A percentile compares a stretch with the other conserved stretches of the same genome.
These are phyloP conservation scores for Debaryomyces robertsiae DNA, from an alignment of 1,139 yeast genomes.

Conservation along the genomic window DNA sequence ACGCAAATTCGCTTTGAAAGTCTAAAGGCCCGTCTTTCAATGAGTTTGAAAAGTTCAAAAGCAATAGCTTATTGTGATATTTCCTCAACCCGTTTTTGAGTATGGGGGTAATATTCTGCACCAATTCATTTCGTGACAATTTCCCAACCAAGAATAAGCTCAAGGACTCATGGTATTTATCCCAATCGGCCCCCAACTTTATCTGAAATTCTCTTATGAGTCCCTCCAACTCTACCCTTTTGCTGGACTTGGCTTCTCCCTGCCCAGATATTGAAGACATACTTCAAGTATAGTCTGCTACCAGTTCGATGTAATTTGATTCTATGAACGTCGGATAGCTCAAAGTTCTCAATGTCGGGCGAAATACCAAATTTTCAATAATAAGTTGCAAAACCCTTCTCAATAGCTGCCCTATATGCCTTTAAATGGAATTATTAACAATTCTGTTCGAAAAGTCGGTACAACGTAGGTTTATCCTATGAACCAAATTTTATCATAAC, in stretches of 20 bases:
- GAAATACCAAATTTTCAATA: too few species aligned
- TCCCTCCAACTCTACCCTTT: conserved; percentile 69
- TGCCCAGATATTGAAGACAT: conserved; percentile 6
- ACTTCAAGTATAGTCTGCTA: neutral
- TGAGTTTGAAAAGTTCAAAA: conserved; percentile 84
- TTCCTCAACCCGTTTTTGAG: conserved; percentile 51
- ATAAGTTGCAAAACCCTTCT: neutral
- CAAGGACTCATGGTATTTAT: conserved; percentile 76
- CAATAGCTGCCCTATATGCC: neutral
- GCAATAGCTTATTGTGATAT: conserved; percentile 79
- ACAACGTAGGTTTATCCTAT: too few species aligned
- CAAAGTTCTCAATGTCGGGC: too few species aligned
- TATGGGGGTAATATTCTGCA: conserved; percentile 54
- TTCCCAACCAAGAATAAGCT: conserved; percentile 78
- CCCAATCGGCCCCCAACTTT: conserved; percentile 79
- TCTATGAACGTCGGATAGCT: too few species aligned
- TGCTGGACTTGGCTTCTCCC: conserved; percentile 19
- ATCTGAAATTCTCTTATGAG: conserved; percentile 75
- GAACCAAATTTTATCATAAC: too few species aligned
- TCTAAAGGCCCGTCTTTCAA: conserved; percentile 63
- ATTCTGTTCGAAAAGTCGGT: too few species aligned
- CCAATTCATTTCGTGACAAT: conserved; percentile 74
- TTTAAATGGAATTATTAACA: neutral
- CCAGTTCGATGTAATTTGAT: too few species aligned
- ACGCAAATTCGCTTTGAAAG: conserved; percentile 53